Base-by-base conservation (phyloP, 345 rosid genomes). In the Tarenaya hassleriana region DNA sequence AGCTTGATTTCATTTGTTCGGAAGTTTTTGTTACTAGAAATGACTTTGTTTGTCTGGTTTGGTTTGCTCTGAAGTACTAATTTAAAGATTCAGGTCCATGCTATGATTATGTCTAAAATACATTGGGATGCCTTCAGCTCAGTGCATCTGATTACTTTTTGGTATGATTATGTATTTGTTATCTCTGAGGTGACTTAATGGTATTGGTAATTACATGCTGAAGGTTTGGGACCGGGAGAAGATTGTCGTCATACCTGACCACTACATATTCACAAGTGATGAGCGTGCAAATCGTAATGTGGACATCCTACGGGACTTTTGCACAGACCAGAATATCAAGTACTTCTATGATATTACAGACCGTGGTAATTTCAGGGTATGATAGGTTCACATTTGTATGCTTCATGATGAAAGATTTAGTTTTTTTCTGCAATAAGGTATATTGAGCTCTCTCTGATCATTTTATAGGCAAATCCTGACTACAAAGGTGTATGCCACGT, bases 211-310 rank as follows among this genome's bases (percentile, higher is more conserved):
- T 58, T 50, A 17, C 10, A 24, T 45, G 38, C 42, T 70, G 58
- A 64, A 91, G 98, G 98, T 92, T 56, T 92, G 98, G 98, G 97
- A 92, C 61, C 83, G 82, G 5, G 95, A 92, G 74, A 88, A 88
- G 80, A 39, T 92, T 65, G 94, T 92, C 52, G 77, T 92, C 47
- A 92, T 92, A 46, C 98, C 98, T 32, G 98, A 92, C 38, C 98
- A 92, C 73, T 92, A 92, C 52, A 88, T 92, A 40, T 88, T 92
- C 80, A 92, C 98, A 16, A 47, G 69, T 32, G 97, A 92, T 62
- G 84, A 92, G 56, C 98, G 86, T 48, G 94, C 98, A 7, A 92
- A 92, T 46, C 90, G 97, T 1, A 92, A 92, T 54, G 98, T 92
- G 57, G 98, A 88, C 68, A 88, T 88, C 62, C 66, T 92, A 80